phyloP scores from a whole-genome alignment of 2,329 filamentous ascomycete species.

The Colletotrichum sojae region DNA sequence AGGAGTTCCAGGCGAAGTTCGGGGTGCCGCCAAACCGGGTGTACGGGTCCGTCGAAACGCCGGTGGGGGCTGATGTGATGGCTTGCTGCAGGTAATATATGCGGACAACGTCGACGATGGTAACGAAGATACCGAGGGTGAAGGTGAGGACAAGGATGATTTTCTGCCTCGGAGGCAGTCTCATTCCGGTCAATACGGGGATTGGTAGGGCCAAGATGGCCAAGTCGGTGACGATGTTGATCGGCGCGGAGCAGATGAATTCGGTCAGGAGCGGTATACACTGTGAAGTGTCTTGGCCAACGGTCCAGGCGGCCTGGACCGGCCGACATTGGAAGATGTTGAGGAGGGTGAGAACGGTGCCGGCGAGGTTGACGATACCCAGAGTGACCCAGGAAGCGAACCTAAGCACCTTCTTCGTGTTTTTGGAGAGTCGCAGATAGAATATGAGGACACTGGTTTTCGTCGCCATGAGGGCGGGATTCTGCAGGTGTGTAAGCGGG shows the following conservation, averaged over 20 bases:
- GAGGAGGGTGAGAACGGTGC: conserved; percentile 84
- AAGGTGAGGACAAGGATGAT: conserved; percentile 90
- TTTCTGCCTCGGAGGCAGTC: conserved; percentile 87
- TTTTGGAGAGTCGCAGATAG: conserved; percentile 86
- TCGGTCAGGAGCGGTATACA: conserved; percentile 74
- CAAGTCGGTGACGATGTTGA: conserved; percentile 93
- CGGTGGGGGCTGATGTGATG: conserved; percentile 59
- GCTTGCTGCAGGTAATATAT: conserved; percentile 92
- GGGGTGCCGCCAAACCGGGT: conserved; percentile 66
- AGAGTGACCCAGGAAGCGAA: conserved; percentile 87
- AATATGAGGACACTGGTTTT: conserved; percentile 96
- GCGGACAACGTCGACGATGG: conserved; percentile 88
- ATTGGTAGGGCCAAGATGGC: conserved; percentile 90
- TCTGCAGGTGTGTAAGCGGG: conserved; percentile 62
- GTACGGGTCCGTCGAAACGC: conserved; percentile 52
- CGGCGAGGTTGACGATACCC: conserved; percentile 82
- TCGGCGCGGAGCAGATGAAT: conserved; percentile 82
- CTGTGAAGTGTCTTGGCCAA: conserved; percentile 49
- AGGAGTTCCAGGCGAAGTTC: conserved; percentile 81
- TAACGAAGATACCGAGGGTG: conserved; percentile 87
- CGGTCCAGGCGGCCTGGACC: conserved; percentile 76
- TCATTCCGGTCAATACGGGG: conserved; percentile 89
- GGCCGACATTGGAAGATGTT: conserved; percentile 91
- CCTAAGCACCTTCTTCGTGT: conserved; percentile 81
- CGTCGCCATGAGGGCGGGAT: conserved; percentile 89